Evolutionary conservation across 106 monocot genomes (phyloP).

Genomic region (Vanilla planifolia): DNA sequence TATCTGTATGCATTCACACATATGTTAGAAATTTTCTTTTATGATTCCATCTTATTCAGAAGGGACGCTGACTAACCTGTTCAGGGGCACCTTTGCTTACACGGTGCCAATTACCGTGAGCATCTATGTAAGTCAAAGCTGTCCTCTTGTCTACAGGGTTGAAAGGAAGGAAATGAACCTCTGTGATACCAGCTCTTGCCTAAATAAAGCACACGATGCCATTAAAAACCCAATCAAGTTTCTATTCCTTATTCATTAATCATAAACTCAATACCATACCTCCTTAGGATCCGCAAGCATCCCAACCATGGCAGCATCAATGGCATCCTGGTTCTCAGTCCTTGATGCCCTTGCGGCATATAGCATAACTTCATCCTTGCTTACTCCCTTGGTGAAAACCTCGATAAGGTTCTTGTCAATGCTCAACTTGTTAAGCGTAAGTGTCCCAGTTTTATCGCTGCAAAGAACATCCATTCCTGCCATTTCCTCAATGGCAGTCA

Average conservation of each 20-base stretch:
- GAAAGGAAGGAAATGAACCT: slow-evolving; percentile 93
- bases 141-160: slow-evolving; percentile 98
- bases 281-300: slow-evolving; percentile 99
- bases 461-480: slow-evolving; percentile 99
- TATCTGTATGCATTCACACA: slow-evolving; percentile 36
- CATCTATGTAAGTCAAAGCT: slow-evolving; percentile 84
- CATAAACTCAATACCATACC: slow-evolving; percentile 27
- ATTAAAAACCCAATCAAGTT: too few species aligned
- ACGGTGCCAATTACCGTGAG: slow-evolving; percentile 79
- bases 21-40: too few species aligned
- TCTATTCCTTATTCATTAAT: too few species aligned
- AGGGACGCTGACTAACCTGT: slow-evolving; percentile 38
- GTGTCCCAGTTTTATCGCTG: slow-evolving; percentile 93
- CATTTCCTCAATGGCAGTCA: slow-evolving; percentile 99
- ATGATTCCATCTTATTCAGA: too few species aligned
- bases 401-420: slow-evolving; percentile 83
- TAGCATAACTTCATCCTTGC: slow-evolving; percentile 78
- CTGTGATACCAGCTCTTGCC: slow-evolving; percentile 95
- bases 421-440: slow-evolving; percentile 94
- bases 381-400: slow-evolving; percentile 77
- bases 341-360: slow-evolving; percentile 92
- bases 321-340: slow-evolving; percentile 93
- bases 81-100: slow-evolving; percentile 96
- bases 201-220: slow-evolving; percentile 10
- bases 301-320: slow-evolving; percentile 93